phyloP scores from a whole-genome alignment of 1,139 yeast species.

The Hyphopichia fennica region DNA sequence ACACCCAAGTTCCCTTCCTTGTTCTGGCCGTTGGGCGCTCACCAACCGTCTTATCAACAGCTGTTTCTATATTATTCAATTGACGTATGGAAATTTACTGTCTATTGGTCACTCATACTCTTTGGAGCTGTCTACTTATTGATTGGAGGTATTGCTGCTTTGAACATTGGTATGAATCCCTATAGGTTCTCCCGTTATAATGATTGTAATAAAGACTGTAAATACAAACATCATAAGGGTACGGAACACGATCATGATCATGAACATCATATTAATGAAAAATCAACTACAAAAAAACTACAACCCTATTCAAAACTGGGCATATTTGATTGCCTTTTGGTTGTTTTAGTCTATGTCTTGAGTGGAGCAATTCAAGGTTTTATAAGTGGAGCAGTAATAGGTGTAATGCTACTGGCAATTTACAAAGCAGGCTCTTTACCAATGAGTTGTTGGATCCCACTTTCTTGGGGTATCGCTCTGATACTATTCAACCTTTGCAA shows the following conservation, averaged over 20 bases:
- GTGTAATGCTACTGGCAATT: constrained; percentile 61
- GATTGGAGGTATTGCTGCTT: constrained; percentile 65
- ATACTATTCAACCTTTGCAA: constrained; percentile 65
- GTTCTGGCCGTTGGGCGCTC: constrained; percentile 64
- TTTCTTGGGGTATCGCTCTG: constrained; percentile 72
- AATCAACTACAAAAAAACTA: neutral
- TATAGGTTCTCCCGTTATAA: constrained; percentile 6
- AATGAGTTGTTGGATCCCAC: constrained; percentile 94
- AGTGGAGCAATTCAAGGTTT: constrained; percentile 67
- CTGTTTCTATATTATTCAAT: constrained; percentile 64
- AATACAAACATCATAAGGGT: neutral
- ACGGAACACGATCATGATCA: neutral
- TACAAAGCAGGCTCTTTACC: constrained; percentile 76
- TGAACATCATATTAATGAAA: neutral
- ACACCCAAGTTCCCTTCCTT: constrained; percentile 82
- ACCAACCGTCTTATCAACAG: constrained; percentile 39
- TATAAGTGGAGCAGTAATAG: constrained; percentile 71
- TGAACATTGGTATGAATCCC: constrained; percentile 28
- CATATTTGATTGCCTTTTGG: constrained; percentile 23
- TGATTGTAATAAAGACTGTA: neutral
- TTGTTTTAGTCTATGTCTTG: constrained; percentile 45
- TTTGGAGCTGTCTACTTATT: constrained; percentile 61
- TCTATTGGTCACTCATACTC: constrained; percentile 76
- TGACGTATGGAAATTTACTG: constrained; percentile 86
- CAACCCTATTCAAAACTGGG: neutral